These are phyloP conservation scores for Lichtheimia ornata DNA, from an alignment of 371 early-diverging fungal species.

Conservation along the genomic window DNA sequence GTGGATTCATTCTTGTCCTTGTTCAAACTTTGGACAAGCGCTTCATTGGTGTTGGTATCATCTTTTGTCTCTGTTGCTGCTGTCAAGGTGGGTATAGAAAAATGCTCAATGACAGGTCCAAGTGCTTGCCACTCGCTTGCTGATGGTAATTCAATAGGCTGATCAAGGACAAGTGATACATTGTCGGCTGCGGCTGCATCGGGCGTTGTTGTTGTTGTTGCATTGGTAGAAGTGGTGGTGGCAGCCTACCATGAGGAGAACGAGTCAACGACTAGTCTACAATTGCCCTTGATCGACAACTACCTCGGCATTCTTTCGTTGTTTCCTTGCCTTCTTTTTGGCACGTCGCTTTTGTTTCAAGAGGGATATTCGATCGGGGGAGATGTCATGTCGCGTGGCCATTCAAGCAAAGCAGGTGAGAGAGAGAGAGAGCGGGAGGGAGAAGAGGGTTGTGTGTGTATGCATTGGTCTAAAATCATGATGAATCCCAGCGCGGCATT, in stretches of 20 bases:
- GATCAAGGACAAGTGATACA: background rate
- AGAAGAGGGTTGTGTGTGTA: background rate
- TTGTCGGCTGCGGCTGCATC: background rate
- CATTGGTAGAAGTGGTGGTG: too few species aligned
- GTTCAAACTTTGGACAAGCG: background rate
- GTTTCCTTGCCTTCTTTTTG: conserved; percentile 11
- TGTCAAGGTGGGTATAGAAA: background rate
- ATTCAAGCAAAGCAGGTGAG: background rate
- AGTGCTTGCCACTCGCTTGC: conserved; percentile 3
- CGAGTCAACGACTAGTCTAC: too few species aligned
- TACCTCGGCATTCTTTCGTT: background rate
- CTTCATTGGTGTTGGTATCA: background rate
- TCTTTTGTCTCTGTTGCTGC: background rate
- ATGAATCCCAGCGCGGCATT: too few species aligned
- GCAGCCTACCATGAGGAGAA: background rate
- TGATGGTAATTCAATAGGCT: background rate
- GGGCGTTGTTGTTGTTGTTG: background rate
- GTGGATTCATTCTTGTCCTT: background rate
- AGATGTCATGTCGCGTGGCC: background rate
- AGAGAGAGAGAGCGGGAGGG: background rate
- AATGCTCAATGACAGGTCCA: conserved; percentile 9
- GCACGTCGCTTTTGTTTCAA: conserved; percentile 13
- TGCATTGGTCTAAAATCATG: too few species aligned
- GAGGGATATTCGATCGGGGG: conserved; percentile 1
- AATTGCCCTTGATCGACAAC: background rate